phyloP scores from a whole-genome alignment of 257 asterid genomes.

The Plantago elongata region DNA sequence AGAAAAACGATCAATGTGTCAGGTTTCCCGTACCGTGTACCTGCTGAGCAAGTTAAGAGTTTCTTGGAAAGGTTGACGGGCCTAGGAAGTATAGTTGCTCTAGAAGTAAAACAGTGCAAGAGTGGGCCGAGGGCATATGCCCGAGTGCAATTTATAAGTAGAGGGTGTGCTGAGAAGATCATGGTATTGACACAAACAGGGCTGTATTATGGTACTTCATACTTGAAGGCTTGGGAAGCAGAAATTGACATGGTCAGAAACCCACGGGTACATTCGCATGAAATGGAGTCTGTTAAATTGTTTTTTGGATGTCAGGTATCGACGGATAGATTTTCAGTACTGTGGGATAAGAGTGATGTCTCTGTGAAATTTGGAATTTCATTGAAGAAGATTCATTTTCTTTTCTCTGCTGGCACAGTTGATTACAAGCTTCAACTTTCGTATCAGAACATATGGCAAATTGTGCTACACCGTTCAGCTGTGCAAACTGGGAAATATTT shows the following conservation, averaged over 20 bases:
- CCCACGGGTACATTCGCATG: slow-evolving; percentile 24
- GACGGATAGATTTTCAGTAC: slow-evolving; percentile 37
- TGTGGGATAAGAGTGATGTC: slow-evolving; percentile 35
- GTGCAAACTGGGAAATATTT: slow-evolving; percentile 33
- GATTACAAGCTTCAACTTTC: slow-evolving; percentile 73
- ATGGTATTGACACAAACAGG: slow-evolving; percentile 25
- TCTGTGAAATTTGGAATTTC: slow-evolving; percentile 57
- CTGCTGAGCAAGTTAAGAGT: slow-evolving; percentile 30
- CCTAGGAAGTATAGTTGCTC: slow-evolving; percentile 41
- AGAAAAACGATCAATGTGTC: slow-evolving; percentile 34
- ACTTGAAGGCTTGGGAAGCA: slow-evolving; percentile 43
- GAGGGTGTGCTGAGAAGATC: slow-evolving; percentile 28
- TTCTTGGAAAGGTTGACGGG: slow-evolving; percentile 46
- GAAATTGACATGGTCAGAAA: slow-evolving; percentile 35
- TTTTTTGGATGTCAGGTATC: slow-evolving; percentile 67
- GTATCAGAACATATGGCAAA: slow-evolving; percentile 67
- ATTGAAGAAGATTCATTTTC: slow-evolving; percentile 48
- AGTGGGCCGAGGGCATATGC: slow-evolving; percentile 53
- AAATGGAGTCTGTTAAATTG: slow-evolving; percentile 41
- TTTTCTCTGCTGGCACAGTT: slow-evolving; percentile 20
- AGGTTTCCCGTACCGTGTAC: slow-evolving; percentile 45
- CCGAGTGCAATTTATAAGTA: slow-evolving; percentile 50
- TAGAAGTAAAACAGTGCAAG: slow-evolving; percentile 49
- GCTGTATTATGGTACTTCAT: slow-evolving; percentile 47
- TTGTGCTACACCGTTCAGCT: slow-evolving; percentile 37